Evolutionary conservation across 345 rosid species (phyloP).

Genomic region (Pugionium cornutum): DNA sequence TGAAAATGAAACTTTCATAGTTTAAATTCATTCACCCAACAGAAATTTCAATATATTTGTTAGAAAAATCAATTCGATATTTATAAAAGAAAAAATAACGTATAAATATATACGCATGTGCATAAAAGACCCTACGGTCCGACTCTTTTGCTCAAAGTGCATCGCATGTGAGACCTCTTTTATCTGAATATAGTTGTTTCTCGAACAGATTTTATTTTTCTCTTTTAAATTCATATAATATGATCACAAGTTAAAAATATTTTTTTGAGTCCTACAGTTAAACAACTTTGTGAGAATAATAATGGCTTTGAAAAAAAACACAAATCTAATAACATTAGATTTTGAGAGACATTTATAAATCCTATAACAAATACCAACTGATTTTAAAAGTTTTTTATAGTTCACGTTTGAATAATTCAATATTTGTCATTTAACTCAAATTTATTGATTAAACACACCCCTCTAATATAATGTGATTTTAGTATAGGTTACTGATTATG

Average conservation of each 20-base stretch:
- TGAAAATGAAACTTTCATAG: neutral
- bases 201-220: constrained; percentile 18
- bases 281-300: constrained; percentile 25
- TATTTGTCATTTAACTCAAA: no score
- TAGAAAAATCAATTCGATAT: constrained; percentile 8
- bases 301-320: no score
- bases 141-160: constrained; percentile 38
- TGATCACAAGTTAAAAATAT: constrained; percentile 28
- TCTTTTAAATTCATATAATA: constrained; percentile 3
- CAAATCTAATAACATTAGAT: no score
- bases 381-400: no score
- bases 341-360: no score
- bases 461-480: no score
- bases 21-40: constrained; percentile 7
- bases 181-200: constrained; percentile 41
- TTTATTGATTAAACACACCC: no score
- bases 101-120: constrained; percentile 38
- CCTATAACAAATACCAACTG: no score
- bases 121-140: constrained; percentile 43
- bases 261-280: constrained; percentile 34
- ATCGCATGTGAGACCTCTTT: constrained; percentile 43
- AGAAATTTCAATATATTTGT: neutral
- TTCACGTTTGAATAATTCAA: no score
- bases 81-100: constrained; percentile 19
- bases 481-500: no score